These are phyloP conservation scores for Boletus vinaceobasis DNA, from an alignment of 768 basidiomycete species.

Conservation along the genomic window DNA sequence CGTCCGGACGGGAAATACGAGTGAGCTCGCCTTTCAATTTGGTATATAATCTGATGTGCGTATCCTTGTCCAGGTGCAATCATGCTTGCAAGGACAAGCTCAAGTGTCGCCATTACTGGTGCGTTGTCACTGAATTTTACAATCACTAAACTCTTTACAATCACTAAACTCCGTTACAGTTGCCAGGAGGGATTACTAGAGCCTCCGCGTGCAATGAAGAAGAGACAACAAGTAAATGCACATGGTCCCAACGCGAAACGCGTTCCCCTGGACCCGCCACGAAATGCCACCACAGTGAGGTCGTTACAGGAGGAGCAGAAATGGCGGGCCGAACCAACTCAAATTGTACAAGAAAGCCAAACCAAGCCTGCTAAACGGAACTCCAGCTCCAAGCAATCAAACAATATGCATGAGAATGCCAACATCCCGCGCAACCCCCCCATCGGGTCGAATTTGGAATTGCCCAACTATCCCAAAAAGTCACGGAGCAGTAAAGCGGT, in stretches of 20 bases:
- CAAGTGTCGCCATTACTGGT: constrained; percentile 74
- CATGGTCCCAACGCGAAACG: constrained; percentile 7
- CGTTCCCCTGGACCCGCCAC: not conserved
- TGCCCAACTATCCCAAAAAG: constrained; percentile 24
- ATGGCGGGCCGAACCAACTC: not conserved
- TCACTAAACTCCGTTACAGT: constrained; percentile 38
- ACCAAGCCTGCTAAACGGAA: constrained; percentile 27
- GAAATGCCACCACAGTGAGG: constrained; percentile 2
- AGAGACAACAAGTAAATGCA: constrained; percentile 24
- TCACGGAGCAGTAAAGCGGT: constrained; percentile 17
- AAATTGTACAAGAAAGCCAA: constrained; percentile 12
- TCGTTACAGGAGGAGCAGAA: constrained; percentile 1
- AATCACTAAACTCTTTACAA: constrained; percentile 6
- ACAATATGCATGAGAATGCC: constrained; percentile 42
- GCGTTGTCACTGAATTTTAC: constrained; percentile 11
- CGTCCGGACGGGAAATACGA: constrained; percentile 63
- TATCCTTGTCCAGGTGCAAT: constrained; percentile 55
- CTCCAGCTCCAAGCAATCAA: constrained; percentile 36
- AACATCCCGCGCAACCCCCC: constrained; percentile 40
- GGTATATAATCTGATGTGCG: not conserved
- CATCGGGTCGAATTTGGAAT: constrained; percentile 42
- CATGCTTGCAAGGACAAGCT: constrained; percentile 78
- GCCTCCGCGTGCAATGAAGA: constrained; percentile 43
- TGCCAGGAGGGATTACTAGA: constrained; percentile 67
- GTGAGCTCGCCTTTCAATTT: constrained; percentile 35